Evolutionary conservation across 2,329 filamentous ascomycete genomes (phyloP).

Genomic region (Neopestalotiopsis rosae): DNA sequence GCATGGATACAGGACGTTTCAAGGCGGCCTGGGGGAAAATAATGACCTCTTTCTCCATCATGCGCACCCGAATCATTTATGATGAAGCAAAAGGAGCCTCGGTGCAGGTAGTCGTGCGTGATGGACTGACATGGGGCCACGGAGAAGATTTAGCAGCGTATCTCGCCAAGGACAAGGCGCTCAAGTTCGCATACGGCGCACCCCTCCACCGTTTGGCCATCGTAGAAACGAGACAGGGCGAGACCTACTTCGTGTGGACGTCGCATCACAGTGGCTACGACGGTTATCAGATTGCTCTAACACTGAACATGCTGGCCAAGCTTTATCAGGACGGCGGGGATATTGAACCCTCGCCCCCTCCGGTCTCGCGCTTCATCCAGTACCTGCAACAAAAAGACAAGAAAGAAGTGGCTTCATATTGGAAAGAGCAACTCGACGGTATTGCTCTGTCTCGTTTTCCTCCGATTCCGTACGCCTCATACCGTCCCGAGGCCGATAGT

Average conservation of each 20-base stretch:
- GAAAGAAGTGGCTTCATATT: neutral
- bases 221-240: neutral
- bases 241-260: conserved; percentile 16
- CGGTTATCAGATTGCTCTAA: conserved; percentile 4
- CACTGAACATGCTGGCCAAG: neutral
- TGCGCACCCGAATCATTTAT: conserved; percentile 29
- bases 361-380: conserved; percentile 8
- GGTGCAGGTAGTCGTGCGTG: conserved; percentile 10
- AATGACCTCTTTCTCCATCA: conserved; percentile 19
- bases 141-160: neutral
- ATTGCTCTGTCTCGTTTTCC: neutral
- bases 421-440: conserved; percentile 6
- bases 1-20: conserved; percentile 18
- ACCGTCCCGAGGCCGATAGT: neutral
- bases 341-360: conserved; percentile 41
- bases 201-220: conserved; percentile 6
- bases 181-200: neutral
- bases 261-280: conserved; percentile 17
- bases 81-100: neutral
- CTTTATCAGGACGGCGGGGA: neutral
- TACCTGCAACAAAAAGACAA: conserved; percentile 7
- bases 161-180: neutral
- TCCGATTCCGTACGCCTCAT: neutral
- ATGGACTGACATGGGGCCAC: neutral
- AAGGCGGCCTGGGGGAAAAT: conserved; percentile 22